Percentiles rank a stretch among this genome's conserved stretches.
These are phyloP conservation scores for Flammula alnicola DNA, from an alignment of 1,284 basidiomycete species.

Conservation along the genomic window DNA sequence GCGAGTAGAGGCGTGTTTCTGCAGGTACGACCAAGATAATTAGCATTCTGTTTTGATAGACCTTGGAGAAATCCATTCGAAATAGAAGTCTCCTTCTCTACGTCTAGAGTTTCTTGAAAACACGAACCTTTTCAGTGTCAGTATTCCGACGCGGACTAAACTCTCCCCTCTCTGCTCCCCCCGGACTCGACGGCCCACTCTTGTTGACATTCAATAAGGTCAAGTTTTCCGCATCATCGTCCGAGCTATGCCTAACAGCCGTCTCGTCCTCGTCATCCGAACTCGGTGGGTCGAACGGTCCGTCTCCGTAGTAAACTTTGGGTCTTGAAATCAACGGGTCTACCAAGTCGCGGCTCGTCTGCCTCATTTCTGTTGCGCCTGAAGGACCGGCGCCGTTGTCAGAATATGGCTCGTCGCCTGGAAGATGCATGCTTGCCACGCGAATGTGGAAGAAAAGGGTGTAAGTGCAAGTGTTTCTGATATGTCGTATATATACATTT, in stretches of 20 bases:
- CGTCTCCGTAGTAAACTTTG: constrained; percentile 68
- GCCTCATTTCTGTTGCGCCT: constrained; percentile 24
- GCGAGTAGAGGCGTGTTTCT: constrained; percentile 23
- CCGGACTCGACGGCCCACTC: constrained; percentile 32
- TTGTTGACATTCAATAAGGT: constrained; percentile 25
- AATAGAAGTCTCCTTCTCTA: too few species aligned
- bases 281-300: constrained; percentile 71
- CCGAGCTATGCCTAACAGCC: constrained; percentile 45
- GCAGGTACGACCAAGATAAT: too few species aligned
- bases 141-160: constrained; percentile 17
- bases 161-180: constrained; percentile 35
- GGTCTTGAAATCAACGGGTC: constrained; percentile 38
- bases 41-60: too few species aligned
- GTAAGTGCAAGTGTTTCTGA: too few species aligned
- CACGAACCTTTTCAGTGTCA: constrained; percentile 15
- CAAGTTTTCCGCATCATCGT: constrained; percentile 31
- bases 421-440: constrained; percentile 19
- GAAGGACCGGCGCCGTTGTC: constrained; percentile 15
- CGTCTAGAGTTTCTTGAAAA: background rate
- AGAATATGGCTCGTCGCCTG: constrained; percentile 16
- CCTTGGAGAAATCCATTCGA: too few species aligned
- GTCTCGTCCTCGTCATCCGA: constrained; percentile 67
- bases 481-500: background rate
- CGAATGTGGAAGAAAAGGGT: constrained; percentile 1
- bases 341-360: constrained; percentile 21